Conservation (phyloP, 2,329 filamentous ascomycete species). For the Talaromyces albobiverticillius region DNA sequence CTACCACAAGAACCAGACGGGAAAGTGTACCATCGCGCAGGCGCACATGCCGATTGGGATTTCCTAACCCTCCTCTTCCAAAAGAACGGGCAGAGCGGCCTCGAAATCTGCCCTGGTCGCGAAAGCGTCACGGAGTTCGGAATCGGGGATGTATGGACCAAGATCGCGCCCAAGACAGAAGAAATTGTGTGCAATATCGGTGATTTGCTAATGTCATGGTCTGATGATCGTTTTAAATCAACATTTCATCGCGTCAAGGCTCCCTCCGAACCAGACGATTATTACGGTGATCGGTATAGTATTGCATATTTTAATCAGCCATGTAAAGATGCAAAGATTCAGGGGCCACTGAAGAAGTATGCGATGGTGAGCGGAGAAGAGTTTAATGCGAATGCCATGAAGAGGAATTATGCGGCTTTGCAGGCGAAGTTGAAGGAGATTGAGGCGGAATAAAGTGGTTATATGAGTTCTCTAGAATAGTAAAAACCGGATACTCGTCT, state of each 20-base stretch:
- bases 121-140: conserved; percentile 60
- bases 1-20: conserved; percentile 36
- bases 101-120: conserved; percentile 64
- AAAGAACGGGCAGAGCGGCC: conserved; percentile 56
- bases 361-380: conserved; percentile 58
- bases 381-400: conserved; percentile 58
- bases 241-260: conserved; percentile 65
- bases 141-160: conserved; percentile 61
- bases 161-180: conserved; percentile 54
- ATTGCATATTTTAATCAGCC: conserved; percentile 68
- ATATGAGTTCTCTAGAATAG: too few species aligned
- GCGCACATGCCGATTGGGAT: conserved; percentile 64
- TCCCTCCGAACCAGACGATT: conserved; percentile 52
- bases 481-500: too few species aligned
- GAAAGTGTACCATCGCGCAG: conserved; percentile 56
- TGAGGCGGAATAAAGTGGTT: too few species aligned
- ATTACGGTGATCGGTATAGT: conserved; percentile 61
- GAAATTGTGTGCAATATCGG: conserved; percentile 65
- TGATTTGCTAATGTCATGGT: conserved; percentile 65
- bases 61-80: conserved; percentile 64
- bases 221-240: conserved; percentile 65
- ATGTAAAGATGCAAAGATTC: conserved; percentile 56
- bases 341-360: conserved; percentile 62
- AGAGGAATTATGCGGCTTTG: conserved; percentile 54
- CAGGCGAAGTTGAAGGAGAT: conserved; percentile 45